Evolutionary conservation across 1,284 basidiomycete genomes (phyloP), one percentile per base, ranked within the genome.

Genomic region (Melampsora abietis-canadensis): DNA sequence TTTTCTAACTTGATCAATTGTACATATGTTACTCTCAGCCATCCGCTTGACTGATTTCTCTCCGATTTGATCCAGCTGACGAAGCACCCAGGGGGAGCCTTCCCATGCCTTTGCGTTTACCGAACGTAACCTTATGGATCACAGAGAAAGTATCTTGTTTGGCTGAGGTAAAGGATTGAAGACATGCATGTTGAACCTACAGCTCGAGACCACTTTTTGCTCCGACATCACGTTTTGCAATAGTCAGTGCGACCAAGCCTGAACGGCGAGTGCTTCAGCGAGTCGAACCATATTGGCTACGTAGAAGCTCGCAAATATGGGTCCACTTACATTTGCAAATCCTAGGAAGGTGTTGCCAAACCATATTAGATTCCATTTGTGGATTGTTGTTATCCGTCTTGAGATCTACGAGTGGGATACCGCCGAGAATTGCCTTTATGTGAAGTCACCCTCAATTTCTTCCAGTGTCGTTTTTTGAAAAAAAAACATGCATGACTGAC

Each of bases 61-160:
- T 8, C 73, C 73, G 7, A 75, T 75, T 57, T 67, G 66, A 31
- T 75, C 73, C 5, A 75, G 60, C 34, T 75, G 73, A 21, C 66
- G 65, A 57, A 75, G 37, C 30, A 75, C 73, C 65, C 65, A 75
- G 1, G 73, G 73, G 8, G 73, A 68, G 54, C 61, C 59, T 62
- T 75, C 73, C 73, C 73, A 75, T 40, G 73, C 73, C 54, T 68
- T 67, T n/a, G 73, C 73, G 40, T 59, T 68, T 17, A 68, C 73
- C 4, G 73, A 75, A 24, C 73, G 57, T 44, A 75, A 68, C 34
- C 73, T 75, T 24, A 34, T 51, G 21, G 31, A 19, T 37, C 60
- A 12, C 27, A 57, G 24, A 57, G 51, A 1, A 57, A 2, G 19
- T 0, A 24, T 57, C 7, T 57, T 57, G n/a, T 57, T 57, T 30